Conservation (phyloP, 129 eudicot genomes). For the Chrysanthemum seticuspe region DNA sequence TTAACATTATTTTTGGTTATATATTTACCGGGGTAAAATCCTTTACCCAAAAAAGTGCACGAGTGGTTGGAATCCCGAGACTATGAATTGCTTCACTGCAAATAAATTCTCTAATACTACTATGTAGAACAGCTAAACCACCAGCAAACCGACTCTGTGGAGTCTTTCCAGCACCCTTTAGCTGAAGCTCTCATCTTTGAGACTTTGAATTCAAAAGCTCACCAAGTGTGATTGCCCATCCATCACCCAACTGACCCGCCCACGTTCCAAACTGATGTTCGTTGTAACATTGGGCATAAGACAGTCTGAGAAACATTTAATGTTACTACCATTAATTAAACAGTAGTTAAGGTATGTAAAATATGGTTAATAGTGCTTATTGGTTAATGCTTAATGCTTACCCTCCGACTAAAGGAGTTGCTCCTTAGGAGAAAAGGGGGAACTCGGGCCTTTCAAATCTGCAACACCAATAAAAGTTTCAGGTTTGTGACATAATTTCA, state of each 20-base stretch:
- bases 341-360: too few relatives aligned
- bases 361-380: too few relatives aligned
- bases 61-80: too few relatives aligned
- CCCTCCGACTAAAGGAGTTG: slow-evolving; percentile 76
- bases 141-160: slow-evolving; percentile 97
- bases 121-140: slow-evolving; percentile 85
- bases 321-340: background rate
- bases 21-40: too few relatives aligned
- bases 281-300: slow-evolving; percentile 96
- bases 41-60: too few relatives aligned
- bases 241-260: slow-evolving; percentile 99
- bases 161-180: slow-evolving; percentile 94
- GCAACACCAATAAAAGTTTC: slow-evolving; percentile 27
- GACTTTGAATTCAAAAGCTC: slow-evolving; percentile 69
- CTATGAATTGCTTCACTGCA: too few relatives aligned
- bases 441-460: slow-evolving; percentile 88
- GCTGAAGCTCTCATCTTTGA: slow-evolving; percentile 91
- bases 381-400: slow-evolving; percentile 32
- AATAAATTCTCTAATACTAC: slow-evolving; percentile 52
- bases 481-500: background rate
- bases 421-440: slow-evolving; percentile 76
- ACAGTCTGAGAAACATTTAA: slow-evolving; percentile 36
- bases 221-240: slow-evolving; percentile 95
- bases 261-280: slow-evolving; percentile 96
- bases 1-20: too few relatives aligned